These are phyloP conservation scores for Solanum clarkiae DNA, from an alignment of 257 asterid genomes.

Conservation along the genomic window DNA sequence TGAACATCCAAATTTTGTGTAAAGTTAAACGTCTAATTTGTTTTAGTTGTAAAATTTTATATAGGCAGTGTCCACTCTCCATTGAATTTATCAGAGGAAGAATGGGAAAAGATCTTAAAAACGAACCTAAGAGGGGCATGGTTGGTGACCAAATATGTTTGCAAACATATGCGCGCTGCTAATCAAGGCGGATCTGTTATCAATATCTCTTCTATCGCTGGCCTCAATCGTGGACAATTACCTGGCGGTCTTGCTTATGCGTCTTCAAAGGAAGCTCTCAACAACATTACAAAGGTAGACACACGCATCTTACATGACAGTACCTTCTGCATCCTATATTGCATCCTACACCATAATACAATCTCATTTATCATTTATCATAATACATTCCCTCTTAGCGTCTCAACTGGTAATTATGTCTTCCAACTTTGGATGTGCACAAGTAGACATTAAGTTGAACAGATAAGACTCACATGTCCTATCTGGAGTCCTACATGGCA, in stretches of 20 bases:
- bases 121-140: conserved; percentile 42
- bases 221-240: conserved; percentile 37
- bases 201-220: conserved; percentile 49
- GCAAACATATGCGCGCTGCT: conserved; percentile 24
- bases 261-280: conserved; percentile 40
- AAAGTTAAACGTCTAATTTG: background rate
- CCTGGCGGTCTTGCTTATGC: conserved; percentile 45
- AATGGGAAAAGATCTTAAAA: conserved; percentile 21
- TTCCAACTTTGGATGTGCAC: no score
- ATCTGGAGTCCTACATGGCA: no score
- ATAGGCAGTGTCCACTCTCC: conserved; percentile 29
- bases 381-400: no score
- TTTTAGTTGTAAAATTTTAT: background rate
- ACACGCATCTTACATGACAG: no score
- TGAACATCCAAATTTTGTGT: background rate
- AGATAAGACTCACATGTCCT: no score
- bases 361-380: no score
- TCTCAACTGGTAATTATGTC: no score
- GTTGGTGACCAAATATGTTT: conserved; percentile 49
- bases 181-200: conserved; percentile 41
- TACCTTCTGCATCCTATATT: no score
- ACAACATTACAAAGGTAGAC: conserved; percentile 37
- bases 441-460: no score
- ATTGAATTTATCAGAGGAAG: conserved; percentile 36
- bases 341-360: no score